A percentile compares a stretch with the other conserved stretches of the same genome.
phyloP scores from a whole-genome alignment of 2,329 filamentous ascomycete genomes.

The Tolypocladium amazonense region DNA sequence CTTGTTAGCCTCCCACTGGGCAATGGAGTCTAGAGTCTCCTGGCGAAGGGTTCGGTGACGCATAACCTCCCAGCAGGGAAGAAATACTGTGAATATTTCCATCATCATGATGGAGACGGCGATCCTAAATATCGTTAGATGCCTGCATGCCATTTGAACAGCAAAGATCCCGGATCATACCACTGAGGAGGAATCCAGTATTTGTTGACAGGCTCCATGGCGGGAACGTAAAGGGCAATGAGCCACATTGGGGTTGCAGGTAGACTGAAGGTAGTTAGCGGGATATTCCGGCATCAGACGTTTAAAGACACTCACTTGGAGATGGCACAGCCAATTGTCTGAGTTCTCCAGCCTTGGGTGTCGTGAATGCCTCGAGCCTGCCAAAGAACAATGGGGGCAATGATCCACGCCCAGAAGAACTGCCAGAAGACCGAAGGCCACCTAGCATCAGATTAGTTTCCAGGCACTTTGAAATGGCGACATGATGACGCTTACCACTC shows the following conservation, averaged over 20 bases:
- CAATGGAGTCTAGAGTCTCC: conserved; percentile 32
- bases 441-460: conserved; percentile 17
- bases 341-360: conserved; percentile 52
- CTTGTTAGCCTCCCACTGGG: conserved; percentile 30
- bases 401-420: conserved; percentile 48
- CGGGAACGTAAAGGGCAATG: conserved; percentile 40
- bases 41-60: conserved; percentile 26
- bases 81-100: conserved; percentile 50
- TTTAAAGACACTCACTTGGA: conserved; percentile 23
- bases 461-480: not conserved
- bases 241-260: conserved; percentile 57
- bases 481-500: conserved; percentile 40
- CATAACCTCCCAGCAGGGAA: conserved; percentile 51
- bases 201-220: conserved; percentile 37
- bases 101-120: conserved; percentile 47
- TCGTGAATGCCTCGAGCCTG: conserved; percentile 50
- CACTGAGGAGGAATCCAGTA: conserved; percentile 50
- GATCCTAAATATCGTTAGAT: conserved; percentile 16
- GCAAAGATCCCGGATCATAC: conserved; percentile 42
- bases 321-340: conserved; percentile 42
- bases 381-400: conserved; percentile 49
- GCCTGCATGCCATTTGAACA: conserved; percentile 5
- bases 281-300: not conserved
- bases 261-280: conserved; percentile 28
- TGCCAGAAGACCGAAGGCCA: conserved; percentile 52